phyloP scores from a whole-genome alignment of 305 asterid species.

The Fraxinus latifolia region DNA sequence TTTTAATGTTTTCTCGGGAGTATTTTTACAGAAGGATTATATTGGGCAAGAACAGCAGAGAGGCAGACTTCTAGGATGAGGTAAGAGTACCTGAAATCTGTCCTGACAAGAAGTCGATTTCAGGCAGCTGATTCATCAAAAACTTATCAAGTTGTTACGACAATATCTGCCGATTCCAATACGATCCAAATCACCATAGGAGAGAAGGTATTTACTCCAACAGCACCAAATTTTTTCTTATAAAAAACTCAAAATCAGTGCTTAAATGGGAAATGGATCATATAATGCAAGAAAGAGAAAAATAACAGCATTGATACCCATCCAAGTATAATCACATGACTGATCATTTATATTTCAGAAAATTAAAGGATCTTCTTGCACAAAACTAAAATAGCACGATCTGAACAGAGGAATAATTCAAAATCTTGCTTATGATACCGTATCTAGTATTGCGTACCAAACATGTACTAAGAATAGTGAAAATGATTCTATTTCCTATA shows the following conservation, averaged over 20 bases:
- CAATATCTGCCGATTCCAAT: conserved; percentile 63
- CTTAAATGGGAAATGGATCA: neutral
- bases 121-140: conserved; percentile 66
- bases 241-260: neutral
- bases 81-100: conserved; percentile 70
- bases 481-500: neutral
- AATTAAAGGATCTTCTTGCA: neutral
- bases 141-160: conserved; percentile 62
- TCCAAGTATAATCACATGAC: neutral
- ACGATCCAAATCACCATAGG: conserved; percentile 67
- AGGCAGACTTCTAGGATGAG: conserved; percentile 79
- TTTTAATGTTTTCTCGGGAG: neutral
- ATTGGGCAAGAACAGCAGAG: conserved; percentile 92
- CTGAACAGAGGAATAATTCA: neutral
- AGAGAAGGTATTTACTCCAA: conserved; percentile 52
- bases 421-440: neutral
- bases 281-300: neutral
- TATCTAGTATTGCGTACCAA: neutral
- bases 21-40: conserved; percentile 54
- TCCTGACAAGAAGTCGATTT: conserved; percentile 78
- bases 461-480: neutral
- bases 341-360: neutral
- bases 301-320: neutral
- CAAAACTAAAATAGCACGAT: neutral
- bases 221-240: neutral